phyloP scores from a whole-genome alignment of 345 rosid genomes.

The Gossypium longicalyx region DNA sequence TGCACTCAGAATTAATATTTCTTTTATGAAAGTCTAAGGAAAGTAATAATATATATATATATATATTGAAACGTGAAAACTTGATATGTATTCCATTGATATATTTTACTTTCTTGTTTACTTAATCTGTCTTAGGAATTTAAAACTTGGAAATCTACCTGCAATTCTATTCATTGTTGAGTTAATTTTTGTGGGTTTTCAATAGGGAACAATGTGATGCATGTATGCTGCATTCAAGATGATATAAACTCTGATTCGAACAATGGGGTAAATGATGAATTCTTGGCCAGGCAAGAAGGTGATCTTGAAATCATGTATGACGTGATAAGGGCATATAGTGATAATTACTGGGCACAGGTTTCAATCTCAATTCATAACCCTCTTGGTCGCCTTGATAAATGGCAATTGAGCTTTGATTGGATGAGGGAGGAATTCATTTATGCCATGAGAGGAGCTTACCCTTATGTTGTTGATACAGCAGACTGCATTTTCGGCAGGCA shows the following conservation, averaged over 20 bases:
- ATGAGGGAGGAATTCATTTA: conserved; percentile 75
- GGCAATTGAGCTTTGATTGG: conserved; percentile 97
- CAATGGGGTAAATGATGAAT: conserved; percentile 37
- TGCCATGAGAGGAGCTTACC: conserved; percentile 87
- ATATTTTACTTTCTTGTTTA: background rate
- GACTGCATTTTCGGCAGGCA: conserved; percentile 73
- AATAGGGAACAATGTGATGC: conserved; percentile 53
- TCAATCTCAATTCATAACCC: conserved; percentile 68
- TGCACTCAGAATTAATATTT: background rate
- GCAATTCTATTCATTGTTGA: background rate
- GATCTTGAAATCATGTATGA: conserved; percentile 91
- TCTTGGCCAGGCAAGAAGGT: conserved; percentile 63
- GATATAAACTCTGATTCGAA: conserved; percentile 38
- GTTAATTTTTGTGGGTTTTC: conserved; percentile 4
- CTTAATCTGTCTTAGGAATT: background rate
- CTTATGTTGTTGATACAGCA: conserved; percentile 61
- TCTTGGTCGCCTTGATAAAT: conserved; percentile 82
- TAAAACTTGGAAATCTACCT: background rate
- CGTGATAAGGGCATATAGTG: conserved; percentile 58
- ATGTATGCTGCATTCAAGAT: conserved; percentile 67
- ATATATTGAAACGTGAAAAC: background rate
- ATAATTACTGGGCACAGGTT: conserved; percentile 72
- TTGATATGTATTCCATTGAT: background rate
- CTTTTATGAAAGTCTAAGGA: background rate
- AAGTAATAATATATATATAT: background rate